Conservation (phyloP, 2,329 filamentous ascomycete genomes). For the Microdochium paspali region DNA sequence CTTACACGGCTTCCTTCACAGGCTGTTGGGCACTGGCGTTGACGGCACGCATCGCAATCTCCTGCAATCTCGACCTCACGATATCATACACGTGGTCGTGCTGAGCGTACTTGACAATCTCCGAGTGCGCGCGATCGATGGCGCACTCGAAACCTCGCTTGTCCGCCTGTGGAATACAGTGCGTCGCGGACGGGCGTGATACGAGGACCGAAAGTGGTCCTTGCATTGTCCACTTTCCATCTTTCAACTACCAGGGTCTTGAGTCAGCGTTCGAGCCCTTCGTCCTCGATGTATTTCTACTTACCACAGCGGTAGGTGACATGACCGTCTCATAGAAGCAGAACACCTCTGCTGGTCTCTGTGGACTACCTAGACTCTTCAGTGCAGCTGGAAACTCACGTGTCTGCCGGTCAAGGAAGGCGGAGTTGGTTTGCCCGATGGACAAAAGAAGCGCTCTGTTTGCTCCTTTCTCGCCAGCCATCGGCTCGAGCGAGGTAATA, state of each 20-base stretch:
- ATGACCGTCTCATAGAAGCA: neutral
- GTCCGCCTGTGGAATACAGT: neutral
- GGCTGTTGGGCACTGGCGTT: no score
- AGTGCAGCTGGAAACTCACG: neutral
- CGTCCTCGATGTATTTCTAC: no score
- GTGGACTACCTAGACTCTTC: neutral
- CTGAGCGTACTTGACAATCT: neutral
- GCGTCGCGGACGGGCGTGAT: neutral
- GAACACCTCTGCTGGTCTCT: neutral
- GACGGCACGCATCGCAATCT: neutral
- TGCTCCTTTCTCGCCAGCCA: neutral
- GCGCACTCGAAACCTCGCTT: neutral
- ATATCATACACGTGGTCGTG: neutral
- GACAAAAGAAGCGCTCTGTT: neutral
- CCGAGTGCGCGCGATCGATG: neutral
- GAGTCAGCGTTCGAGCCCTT: no score
- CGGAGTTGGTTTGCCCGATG: neutral
- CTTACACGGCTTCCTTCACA: no score
- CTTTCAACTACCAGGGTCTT: neutral
- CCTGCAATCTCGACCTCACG: neutral
- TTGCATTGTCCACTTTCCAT: neutral
- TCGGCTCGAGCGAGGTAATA: neutral
- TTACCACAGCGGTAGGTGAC: neutral
- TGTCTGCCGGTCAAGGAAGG: neutral
- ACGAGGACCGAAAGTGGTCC: neutral